Percentiles rank a stretch among this genome's conserved stretches.
These are phyloP conservation scores for Wallacemonas sp. DNA, from an alignment of 208 protist species.

Conservation along the genomic window DNA sequence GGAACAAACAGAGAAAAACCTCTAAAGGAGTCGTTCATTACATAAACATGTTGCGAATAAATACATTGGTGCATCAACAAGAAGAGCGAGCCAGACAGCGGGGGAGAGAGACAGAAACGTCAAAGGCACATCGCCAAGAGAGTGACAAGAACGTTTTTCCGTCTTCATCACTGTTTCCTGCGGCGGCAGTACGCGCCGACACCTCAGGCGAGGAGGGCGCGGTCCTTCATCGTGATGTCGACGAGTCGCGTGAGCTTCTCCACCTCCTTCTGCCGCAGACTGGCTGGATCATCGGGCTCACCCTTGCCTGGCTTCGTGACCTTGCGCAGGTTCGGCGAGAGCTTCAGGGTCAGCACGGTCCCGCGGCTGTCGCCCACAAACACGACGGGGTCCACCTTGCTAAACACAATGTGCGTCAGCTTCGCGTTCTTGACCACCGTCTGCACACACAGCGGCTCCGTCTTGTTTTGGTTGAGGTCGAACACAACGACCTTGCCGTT, in stretches of 20 bases:
- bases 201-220: constrained; percentile 65
- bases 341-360: constrained; percentile 93
- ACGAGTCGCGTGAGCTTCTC: constrained; percentile 90
- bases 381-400: constrained; percentile 90
- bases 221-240: constrained; percentile 91
- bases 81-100: not conserved
- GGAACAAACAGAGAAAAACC: not conserved
- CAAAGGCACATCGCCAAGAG: too few species aligned
- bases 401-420: constrained; percentile 96
- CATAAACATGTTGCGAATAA: constrained; percentile 1
- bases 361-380: constrained; percentile 96
- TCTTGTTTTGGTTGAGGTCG: constrained; percentile 95
- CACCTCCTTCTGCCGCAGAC: constrained; percentile 71
- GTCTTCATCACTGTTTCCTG: not conserved
- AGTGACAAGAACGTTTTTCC: too few species aligned
- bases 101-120: not conserved
- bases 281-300: constrained; percentile 62
- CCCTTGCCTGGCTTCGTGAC: constrained; percentile 79
- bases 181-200: too few species aligned
- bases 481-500: constrained; percentile 95
- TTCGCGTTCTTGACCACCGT: constrained; percentile 97
- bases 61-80: not conserved
- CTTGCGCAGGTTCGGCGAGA: constrained; percentile 95
- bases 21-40: constrained; percentile 1
- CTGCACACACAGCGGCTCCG: constrained; percentile 95